Evolutionary conservation across 1,284 basidiomycete genomes (phyloP).

Genomic region (Ustilago trichophora): DNA sequence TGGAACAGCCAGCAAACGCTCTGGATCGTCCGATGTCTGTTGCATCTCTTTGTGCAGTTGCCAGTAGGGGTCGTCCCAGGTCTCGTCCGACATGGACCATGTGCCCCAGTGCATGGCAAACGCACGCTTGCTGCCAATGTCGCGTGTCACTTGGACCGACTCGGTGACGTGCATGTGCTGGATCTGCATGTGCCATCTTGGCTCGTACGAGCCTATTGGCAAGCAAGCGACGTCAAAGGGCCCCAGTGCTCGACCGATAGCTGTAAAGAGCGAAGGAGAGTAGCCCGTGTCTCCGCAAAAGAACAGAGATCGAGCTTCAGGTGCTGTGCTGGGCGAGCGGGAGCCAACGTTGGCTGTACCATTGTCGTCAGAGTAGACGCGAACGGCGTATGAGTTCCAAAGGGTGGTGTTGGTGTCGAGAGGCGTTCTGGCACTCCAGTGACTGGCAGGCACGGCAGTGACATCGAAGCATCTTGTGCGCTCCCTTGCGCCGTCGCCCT

Average conservation of each 20-base stretch:
- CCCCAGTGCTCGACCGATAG: constrained; percentile 68
- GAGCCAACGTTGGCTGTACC: neutral
- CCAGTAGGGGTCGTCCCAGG: constrained; percentile 53
- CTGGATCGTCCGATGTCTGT: constrained; percentile 9
- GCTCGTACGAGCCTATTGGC: constrained; percentile 68
- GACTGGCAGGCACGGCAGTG: constrained; percentile 61
- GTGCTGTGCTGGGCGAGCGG: neutral
- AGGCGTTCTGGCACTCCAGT: constrained; percentile 69
- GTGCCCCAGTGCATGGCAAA: constrained; percentile 70
- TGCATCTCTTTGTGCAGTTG: constrained; percentile 41
- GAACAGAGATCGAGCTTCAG: constrained; percentile 52
- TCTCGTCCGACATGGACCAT: constrained; percentile 68
- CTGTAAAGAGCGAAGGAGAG: constrained; percentile 67
- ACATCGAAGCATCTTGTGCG: constrained; percentile 27
- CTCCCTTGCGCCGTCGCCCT: neutral
- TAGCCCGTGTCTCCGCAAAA: constrained; percentile 68
- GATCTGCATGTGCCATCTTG: constrained; percentile 56
- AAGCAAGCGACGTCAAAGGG: constrained; percentile 69
- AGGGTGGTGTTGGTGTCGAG: constrained; percentile 69
- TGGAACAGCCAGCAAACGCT: constrained; percentile 38
- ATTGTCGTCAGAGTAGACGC: constrained; percentile 17
- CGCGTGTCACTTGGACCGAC: constrained; percentile 48
- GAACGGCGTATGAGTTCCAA: constrained; percentile 63
- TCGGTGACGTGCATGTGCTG: constrained; percentile 57
- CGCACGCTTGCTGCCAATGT: constrained; percentile 50